These are phyloP conservation scores for Globisporangium perplexum DNA, from an alignment of 352 stramenopile species.

Conservation along the genomic window DNA sequence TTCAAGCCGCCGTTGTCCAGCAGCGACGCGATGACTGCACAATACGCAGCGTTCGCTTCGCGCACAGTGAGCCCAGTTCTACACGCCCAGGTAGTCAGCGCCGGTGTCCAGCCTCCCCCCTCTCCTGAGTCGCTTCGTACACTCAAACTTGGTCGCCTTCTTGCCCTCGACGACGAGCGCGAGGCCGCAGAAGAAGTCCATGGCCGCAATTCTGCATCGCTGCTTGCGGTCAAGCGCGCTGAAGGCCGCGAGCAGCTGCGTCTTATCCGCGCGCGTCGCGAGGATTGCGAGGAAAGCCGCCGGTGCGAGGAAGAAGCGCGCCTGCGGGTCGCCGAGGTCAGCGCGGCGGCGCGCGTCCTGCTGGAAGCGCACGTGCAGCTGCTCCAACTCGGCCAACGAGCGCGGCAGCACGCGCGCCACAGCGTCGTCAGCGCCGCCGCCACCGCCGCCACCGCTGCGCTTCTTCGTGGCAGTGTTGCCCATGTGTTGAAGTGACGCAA, in stretches of 20 bases:
- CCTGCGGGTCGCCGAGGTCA: constrained; percentile 14
- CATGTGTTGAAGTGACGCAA: constrained; percentile 35
- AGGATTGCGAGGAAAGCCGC: constrained; percentile 42
- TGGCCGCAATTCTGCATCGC: constrained; percentile 21
- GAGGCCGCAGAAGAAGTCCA: constrained; percentile 64
- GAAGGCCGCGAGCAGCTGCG: constrained; percentile 41
- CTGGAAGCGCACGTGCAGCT: constrained; percentile 51
- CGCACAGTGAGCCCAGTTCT: neutral
- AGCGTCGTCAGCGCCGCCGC: constrained; percentile 22
- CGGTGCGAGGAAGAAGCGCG: constrained; percentile 53
- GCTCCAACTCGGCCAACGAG: constrained; percentile 48
- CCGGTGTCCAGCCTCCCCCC: no score
- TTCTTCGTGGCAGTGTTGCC: constrained; percentile 48
- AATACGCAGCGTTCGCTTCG: neutral
- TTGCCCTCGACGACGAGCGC: constrained; percentile 55
- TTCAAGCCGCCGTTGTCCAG: constrained; percentile 58
- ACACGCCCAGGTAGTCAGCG: neutral
- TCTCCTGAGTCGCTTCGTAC: constrained; percentile 15
- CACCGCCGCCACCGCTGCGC: constrained; percentile 8
- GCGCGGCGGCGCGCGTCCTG: constrained; percentile 41
- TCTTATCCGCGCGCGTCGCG: constrained; percentile 27
- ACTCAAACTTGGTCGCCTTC: constrained; percentile 61
- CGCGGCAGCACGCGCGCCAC: constrained; percentile 38
- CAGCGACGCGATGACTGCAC: constrained; percentile 45
- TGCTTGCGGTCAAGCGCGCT: constrained; percentile 23